Evolutionary conservation across 257 asterid species (phyloP), one percentile per base, ranked within the genome.

Genomic region (Solanum tarijense): DNA sequence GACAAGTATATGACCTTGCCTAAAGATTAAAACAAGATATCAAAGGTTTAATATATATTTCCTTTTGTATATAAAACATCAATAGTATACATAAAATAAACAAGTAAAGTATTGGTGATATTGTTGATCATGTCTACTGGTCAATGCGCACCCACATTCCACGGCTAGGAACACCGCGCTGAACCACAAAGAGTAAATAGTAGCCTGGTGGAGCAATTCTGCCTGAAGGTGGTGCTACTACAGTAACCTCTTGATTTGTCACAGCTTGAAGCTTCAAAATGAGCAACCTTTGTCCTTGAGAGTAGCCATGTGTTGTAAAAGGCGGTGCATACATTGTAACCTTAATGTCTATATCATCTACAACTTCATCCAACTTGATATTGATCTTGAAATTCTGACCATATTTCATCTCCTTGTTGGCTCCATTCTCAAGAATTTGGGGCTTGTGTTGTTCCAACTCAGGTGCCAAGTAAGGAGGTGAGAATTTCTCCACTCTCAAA

Each of bases 231-330:
- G 98, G 99, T 10, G 99, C 96, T 66, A 91, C 90, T 65, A 89
- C 95, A 27, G 92, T 87, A 82, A 96, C 88, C 7, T 5, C 87
- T 88, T 31, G 31, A 5, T 29, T 82, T 2, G 4, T 18, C 43
- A 92, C 90, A 0, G 20, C 1, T 32, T 23, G 92, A 43, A 93
- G 36, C 83, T 92, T 91, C 94, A 97, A 86, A 76, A 95, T 88
- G 1, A 97, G 89, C 93, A 96, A 38, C 46, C 99, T 93, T 91
- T 97, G 99, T 91, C 92, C 94, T 78, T 90, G 93, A 0, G 99
- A 97, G 91, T 93, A 96, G 3, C 99, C 99, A 65, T 96, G 99
- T 18, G 99, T 96, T 31, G 99, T 97, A 88, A 97, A 97, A 3
- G 99, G 99, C 20, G 99, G 98, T 4, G 97, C 89, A 84, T 93